A percentile compares a stretch with the other conserved stretches of the same genome.
phyloP scores from a whole-genome alignment of 2,329 filamentous ascomycete species.

The Cordyceps farinosa region DNA sequence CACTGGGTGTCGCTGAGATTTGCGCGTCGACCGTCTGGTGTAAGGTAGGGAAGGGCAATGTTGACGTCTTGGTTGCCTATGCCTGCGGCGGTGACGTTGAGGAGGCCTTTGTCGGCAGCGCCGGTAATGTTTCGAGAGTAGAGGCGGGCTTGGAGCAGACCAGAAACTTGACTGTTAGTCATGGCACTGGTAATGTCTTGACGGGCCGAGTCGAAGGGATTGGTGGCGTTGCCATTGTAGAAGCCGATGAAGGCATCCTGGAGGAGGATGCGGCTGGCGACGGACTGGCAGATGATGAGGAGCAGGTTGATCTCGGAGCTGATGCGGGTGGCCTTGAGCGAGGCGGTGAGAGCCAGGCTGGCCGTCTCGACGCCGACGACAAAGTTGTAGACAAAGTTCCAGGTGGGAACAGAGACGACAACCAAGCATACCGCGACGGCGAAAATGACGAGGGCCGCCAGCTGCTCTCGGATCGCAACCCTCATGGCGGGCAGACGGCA shows the following conservation, averaged over 20 bases:
- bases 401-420: conserved; percentile 77
- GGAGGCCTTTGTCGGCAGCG: conserved; percentile 46
- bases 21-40: conserved; percentile 54
- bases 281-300: conserved; percentile 68
- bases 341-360: conserved; percentile 73
- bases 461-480: conserved; percentile 83
- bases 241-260: conserved; percentile 51
- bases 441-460: conserved; percentile 74
- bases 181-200: conserved; percentile 70
- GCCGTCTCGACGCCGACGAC: conserved; percentile 52
- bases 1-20: conserved; percentile 57
- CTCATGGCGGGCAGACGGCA: conserved; percentile 55
- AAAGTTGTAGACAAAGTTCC: conserved; percentile 55
- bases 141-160: conserved; percentile 66
- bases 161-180: conserved; percentile 52
- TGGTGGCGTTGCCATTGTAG: conserved; percentile 52
- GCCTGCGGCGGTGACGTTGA: conserved; percentile 59
- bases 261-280: conserved; percentile 63
- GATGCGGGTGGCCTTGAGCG: conserved; percentile 80
- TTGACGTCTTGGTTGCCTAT: conserved; percentile 30
- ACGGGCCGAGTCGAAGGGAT: conserved; percentile 58
- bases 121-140: conserved; percentile 67
- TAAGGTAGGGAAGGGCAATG: conserved; percentile 60
- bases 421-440: conserved; percentile 71
- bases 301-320: conserved; percentile 75